Evolutionary conservation across 139 green algal species (phyloP), one percentile per base, ranked within the genome.

Genomic region (Micromonas commoda): DNA sequence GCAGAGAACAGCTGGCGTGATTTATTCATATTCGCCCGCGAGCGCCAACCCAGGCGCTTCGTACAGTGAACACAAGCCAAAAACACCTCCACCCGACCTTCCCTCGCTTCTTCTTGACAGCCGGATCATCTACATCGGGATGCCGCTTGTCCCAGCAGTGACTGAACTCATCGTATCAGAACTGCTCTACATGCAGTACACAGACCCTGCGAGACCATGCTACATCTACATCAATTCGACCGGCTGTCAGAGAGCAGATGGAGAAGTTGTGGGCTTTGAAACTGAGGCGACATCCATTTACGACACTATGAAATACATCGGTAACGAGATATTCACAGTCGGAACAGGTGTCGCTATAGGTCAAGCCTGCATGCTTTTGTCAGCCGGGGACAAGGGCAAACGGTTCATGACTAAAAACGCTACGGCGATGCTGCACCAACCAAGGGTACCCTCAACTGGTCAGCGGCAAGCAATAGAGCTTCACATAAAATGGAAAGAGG

Each of bases 361-460:
- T 29, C 90, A 97, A 86, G 82, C 89, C 0, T 91, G 87, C 85
- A 91, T 96, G 89, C 85, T 97, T 39, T 82, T 95, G 34, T 85
- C 92, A 21, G 88, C 90, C 0, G 90, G 90, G 34, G 63, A 81
- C 31, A 93, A 93, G 83, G 90, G 81, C 71, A 91, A 94, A 64
- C 85, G 92, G 24, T 95, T 89, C 77, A 96, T 96, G 91, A 87
- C 96, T 35, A 86, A 90, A 23, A 88, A 96, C 68, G 88, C 92
- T 13, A 96, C 91, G 91, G 94, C 95, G 33, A 98, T 99, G 93
- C 90, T 99, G 51, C 94, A 99, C 85, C 95, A 99, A 90, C 94
- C 95, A 28, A 87, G 93, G 13, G 85, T 97, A 69, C 93, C 95
- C 1, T 89, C 91, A 45, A 97, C 91, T 3, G 95, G 95, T 9